phyloP scores from a whole-genome alignment of 1,139 yeast genomes.

The Kodamaea sp. region DNA sequence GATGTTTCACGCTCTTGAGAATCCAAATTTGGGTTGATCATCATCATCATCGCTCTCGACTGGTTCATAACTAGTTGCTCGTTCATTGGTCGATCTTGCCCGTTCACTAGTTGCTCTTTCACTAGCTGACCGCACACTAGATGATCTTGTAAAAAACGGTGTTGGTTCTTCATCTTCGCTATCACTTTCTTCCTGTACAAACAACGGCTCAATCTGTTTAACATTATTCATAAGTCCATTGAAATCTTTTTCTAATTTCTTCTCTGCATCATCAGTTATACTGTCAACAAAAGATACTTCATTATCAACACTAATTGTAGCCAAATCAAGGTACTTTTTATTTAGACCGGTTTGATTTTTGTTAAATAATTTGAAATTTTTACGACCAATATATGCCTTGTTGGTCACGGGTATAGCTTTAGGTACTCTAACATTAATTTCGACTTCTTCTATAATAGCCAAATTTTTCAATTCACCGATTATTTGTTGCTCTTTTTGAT shows the following conservation, averaged over 20 bases:
- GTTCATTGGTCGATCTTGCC: too few species aligned
- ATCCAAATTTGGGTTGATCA: conserved; percentile 39
- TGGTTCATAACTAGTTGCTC: conserved; percentile 7
- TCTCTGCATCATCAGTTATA: conserved; percentile 7
- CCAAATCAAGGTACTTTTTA: conserved; percentile 26
- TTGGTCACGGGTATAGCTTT: background rate
- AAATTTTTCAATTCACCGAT: conserved; percentile 17
- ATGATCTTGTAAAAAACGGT: background rate
- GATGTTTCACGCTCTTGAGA: conserved; percentile 16
- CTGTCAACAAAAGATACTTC: conserved; percentile 12
- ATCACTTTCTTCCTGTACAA: conserved; percentile 9
- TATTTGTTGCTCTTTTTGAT: conserved; percentile 10
- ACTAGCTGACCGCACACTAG: too few species aligned
- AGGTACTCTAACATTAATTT: conserved; percentile 17
- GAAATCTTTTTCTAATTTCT: conserved; percentile 22
- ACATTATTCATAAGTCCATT: conserved; percentile 26
- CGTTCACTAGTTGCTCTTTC: too few species aligned
- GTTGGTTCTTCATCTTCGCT: conserved; percentile 5
- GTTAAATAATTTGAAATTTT: conserved; percentile 37
- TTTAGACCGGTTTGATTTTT: conserved; percentile 26
- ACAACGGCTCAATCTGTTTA: conserved; percentile 12
- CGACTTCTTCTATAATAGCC: conserved; percentile 37
- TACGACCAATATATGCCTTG: conserved; percentile 21
- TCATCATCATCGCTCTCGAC: conserved; percentile 34
- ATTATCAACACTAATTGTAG: conserved; percentile 16